Base-by-base conservation (phyloP, 345 rosid species). In the Clarkia xantiana region DNA sequence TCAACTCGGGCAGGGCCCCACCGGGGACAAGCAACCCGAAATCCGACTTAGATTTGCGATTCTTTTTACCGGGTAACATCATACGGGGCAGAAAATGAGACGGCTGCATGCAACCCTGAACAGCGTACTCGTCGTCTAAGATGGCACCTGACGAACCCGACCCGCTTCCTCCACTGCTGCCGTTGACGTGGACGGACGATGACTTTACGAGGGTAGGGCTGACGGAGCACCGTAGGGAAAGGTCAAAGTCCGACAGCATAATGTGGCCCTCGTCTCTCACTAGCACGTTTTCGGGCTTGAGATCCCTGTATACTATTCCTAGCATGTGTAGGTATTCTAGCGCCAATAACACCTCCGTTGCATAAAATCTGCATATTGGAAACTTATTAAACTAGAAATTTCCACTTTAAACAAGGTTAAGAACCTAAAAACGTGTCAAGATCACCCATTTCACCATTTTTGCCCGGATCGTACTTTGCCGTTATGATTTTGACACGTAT, bases 301-400 rank as follows among this genome's bases (percentile, higher is more conserved):
- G 64, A 49, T 89, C 97, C 47, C 94, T 76, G 58, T 89, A 89
- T 1, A 89, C 97, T 10, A 89, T 78, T 18, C 97, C 97, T 40
- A 85, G 76, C 97, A 89, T 89, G 76, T 85, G 97, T 34, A 89
- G 66, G 46, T 89, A 89, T 67, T 85, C 95, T 14, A 89, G 80
- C 9, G 97, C 97, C 55, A 89, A 61, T 41, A 89, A 53, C 65
- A 89, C 87, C 69, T 89, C 97, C 17, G 90, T 82, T 45, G 97
- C 94, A 68, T 63, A 89, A 60, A 89, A 80, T 71, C 97, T 84
- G 76, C 34, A 42, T 2, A 40, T 15, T 0, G 11, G 14, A 36
- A 6, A 39, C 38, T 41, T 40, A 39, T 19, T 22, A 10, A 49
- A 49, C n/a, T n/a, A n/a, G n/a, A n/a, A n/a, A n/a, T n/a, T n/a